Evolutionary conservation across 2,329 filamentous ascomycete species (phyloP).

Genomic region (Nemania abortiva): DNA sequence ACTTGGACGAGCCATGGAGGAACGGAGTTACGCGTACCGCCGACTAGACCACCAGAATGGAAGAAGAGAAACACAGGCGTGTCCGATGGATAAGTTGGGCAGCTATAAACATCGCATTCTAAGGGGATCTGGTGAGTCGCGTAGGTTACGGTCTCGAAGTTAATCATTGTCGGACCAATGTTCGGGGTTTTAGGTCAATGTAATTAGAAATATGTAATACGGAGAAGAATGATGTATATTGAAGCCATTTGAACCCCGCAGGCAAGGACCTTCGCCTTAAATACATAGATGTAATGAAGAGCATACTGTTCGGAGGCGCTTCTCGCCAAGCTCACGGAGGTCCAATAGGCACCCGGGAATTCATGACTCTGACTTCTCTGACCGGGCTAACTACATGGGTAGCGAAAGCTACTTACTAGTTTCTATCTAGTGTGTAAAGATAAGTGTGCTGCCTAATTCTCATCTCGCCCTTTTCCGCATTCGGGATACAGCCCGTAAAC

Average conservation of each 20-base stretch:
- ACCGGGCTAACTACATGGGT: not conserved
- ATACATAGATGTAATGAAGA: not conserved
- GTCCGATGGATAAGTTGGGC: constrained; percentile 37
- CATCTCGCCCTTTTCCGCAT: not conserved
- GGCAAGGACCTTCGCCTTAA: not conserved
- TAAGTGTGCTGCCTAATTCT: not conserved
- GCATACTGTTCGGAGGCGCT: not conserved
- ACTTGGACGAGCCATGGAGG: constrained; percentile 55
- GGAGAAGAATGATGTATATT: no score
- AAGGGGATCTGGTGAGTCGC: constrained; percentile 52
- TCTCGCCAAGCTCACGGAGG: not conserved
- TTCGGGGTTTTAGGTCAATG: no score
- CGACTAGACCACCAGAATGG: constrained; percentile 53
- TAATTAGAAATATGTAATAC: no score
- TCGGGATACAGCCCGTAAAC: not conserved
- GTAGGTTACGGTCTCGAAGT: constrained; percentile 48
- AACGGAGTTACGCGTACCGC: constrained; percentile 50
- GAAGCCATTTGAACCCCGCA: not conserved
- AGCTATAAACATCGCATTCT: constrained; percentile 54
- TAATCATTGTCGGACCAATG: constrained; percentile 42
- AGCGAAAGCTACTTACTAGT: not conserved
- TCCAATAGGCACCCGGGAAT: not conserved
- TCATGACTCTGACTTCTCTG: not conserved
- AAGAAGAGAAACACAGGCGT: constrained; percentile 54
- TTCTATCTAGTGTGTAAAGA: not conserved